Conservation (phyloP, 805 yeast genomes). For the Yarrowia phangngaensis region DNA sequence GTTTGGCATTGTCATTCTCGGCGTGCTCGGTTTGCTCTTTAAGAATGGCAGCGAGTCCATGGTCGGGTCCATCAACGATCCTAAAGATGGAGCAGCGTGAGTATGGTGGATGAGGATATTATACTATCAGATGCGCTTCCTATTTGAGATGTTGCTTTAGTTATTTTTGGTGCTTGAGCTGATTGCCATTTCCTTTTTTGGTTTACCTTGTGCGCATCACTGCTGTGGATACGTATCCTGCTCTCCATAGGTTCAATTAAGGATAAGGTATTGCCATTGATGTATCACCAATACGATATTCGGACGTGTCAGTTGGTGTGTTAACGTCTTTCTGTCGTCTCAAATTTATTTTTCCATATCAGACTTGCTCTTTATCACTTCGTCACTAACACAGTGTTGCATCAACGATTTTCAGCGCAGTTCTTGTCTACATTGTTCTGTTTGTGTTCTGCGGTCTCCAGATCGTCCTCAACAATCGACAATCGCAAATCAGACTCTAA, state of each 20-base stretch:
- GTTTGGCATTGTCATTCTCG: slow-evolving; percentile 82
- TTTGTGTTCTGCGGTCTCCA: slow-evolving; percentile 90
- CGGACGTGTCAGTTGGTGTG: no score
- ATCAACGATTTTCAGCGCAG: slow-evolving; percentile 84
- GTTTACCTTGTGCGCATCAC: no score
- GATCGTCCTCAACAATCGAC: slow-evolving; percentile 59
- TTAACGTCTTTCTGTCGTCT: no score
- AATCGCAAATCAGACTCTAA: slow-evolving; percentile 57
- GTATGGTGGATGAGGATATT: slow-evolving; percentile 31
- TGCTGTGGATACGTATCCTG: no score
- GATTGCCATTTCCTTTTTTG: no score
- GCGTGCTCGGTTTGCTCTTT: slow-evolving; percentile 81
- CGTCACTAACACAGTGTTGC: slow-evolving; percentile 55
- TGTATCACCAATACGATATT: no score
- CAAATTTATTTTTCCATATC: no score
- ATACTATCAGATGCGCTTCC: no score
- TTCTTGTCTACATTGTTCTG: slow-evolving; percentile 71
- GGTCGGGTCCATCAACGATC: slow-evolving; percentile 88
- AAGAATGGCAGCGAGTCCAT: slow-evolving; percentile 78
- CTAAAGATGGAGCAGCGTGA: slow-evolving; percentile 83
- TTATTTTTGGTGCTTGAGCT: no score
- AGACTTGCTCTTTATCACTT: background rate
- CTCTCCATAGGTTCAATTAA: no score
- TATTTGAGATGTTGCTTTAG: no score
- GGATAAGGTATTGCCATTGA: no score